Percentiles rank a stretch among this genome's conserved stretches.
Evolutionary conservation across 345 rosid species (phyloP).

Genomic region (Eucalyptus pumila): DNA sequence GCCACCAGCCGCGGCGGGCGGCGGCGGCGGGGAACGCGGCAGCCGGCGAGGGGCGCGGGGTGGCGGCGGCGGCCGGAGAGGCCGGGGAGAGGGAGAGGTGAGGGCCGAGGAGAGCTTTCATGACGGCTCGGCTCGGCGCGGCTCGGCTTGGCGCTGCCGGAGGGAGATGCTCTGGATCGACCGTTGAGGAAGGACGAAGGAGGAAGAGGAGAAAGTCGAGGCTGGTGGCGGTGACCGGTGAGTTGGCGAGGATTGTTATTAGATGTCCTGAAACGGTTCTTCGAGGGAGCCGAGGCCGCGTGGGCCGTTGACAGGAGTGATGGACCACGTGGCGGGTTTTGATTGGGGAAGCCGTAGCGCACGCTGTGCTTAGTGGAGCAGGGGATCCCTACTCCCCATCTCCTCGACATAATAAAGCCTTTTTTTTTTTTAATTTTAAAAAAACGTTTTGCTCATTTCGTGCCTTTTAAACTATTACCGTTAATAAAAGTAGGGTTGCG

Average conservation of each 20-base stretch:
- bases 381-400: not conserved
- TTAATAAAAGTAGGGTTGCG: not conserved
- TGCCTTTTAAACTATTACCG: not conserved
- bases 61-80: conserved; percentile 3
- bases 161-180: not conserved
- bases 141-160: not conserved
- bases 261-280: not conserved
- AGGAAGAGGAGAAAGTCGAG: not conserved
- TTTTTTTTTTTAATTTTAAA: not conserved
- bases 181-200: not conserved
- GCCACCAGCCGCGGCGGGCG: conserved; percentile 1
- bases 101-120: conserved; percentile 45
- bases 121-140: not conserved
- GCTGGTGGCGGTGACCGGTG: not conserved
- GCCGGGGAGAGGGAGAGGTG: conserved; percentile 16
- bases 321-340: not conserved
- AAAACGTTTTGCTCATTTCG: not conserved
- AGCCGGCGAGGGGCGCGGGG: not conserved
- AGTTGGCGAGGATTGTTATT: not conserved
- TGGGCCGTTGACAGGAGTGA: not conserved
- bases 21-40: conserved; percentile 7
- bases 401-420: not conserved
- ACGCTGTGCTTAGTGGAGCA: not conserved
- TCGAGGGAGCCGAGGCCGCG: not conserved
- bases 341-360: not conserved